phyloP scores from a whole-genome alignment of 768 basidiomycete species.

The Boletales sp. region DNA sequence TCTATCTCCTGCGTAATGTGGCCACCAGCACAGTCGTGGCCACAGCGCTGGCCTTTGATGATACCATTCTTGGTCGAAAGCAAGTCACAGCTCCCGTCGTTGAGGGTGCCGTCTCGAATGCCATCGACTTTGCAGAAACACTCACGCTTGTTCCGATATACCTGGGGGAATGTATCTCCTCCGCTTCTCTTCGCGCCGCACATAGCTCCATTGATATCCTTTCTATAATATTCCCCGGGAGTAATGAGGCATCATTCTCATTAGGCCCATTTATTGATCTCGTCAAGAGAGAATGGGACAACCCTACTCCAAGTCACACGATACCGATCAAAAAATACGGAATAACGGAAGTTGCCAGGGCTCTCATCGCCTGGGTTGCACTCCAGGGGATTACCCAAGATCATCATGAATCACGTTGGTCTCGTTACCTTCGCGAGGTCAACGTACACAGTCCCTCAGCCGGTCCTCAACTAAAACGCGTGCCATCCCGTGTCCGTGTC shows the following conservation, averaged over 20 bases:
- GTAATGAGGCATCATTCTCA: constrained; percentile 78
- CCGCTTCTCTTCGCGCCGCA: constrained; percentile 70
- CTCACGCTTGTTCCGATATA: constrained; percentile 72
- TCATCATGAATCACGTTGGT: constrained; percentile 74
- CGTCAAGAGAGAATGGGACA: constrained; percentile 74
- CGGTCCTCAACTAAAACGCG: constrained; percentile 29
- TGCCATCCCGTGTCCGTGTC: constrained; percentile 61
- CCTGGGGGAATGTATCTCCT: constrained; percentile 72
- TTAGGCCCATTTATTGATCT: constrained; percentile 75
- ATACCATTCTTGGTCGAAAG: constrained; percentile 61
- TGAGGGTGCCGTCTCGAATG: constrained; percentile 55
- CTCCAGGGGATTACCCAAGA: constrained; percentile 79
- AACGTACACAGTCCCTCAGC: constrained; percentile 49
- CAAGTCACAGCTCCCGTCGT: constrained; percentile 56
- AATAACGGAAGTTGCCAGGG: constrained; percentile 61
- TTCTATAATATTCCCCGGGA: constrained; percentile 67
- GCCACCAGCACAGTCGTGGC: constrained; percentile 55
- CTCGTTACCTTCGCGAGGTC: constrained; percentile 62
- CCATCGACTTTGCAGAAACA: constrained; percentile 64
- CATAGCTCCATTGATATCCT: constrained; percentile 74
- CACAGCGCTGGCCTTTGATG: constrained; percentile 59
- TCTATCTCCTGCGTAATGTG: constrained; percentile 62
- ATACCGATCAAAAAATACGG: constrained; percentile 61
- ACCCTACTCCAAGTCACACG: constrained; percentile 46
- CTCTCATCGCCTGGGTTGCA: constrained; percentile 76